phyloP scores from a whole-genome alignment of 2,329 filamentous ascomycete genomes.

The Emergomyces pasteurianus region DNA sequence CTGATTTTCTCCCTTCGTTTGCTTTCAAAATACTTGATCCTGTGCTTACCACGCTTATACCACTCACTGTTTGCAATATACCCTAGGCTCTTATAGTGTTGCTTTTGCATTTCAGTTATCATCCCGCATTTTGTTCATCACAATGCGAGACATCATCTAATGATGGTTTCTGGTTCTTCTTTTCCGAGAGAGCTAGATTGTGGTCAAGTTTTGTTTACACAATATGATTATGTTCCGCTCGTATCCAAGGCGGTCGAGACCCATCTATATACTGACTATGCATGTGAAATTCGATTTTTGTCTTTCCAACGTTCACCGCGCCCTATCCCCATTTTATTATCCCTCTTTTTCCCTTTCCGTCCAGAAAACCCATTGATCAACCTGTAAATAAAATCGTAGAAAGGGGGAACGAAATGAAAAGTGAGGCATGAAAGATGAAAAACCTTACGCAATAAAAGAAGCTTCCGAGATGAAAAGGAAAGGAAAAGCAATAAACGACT shows the following conservation, averaged over 20 bases:
- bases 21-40: neutral
- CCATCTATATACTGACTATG: neutral
- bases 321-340: neutral
- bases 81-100: neutral
- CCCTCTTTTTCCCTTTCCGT: neutral
- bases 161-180: too few species aligned
- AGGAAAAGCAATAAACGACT: neutral
- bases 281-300: neutral
- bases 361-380: neutral
- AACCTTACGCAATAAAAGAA: neutral
- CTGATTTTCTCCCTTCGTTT: neutral
- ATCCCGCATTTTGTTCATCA: neutral
- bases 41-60: neutral
- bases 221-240: neutral
- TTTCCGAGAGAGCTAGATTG: neutral
- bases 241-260: neutral
- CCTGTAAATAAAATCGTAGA: too few species aligned
- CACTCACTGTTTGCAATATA: neutral
- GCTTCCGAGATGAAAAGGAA: neutral
- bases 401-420: too few species aligned
- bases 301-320: neutral
- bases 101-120: too few species aligned
- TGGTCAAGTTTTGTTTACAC: neutral
- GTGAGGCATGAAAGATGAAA: too few species aligned
- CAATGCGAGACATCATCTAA: neutral